Conservation (phyloP, 2,329 filamentous ascomycete genomes). For the Aspergillus amoenus region DNA sequence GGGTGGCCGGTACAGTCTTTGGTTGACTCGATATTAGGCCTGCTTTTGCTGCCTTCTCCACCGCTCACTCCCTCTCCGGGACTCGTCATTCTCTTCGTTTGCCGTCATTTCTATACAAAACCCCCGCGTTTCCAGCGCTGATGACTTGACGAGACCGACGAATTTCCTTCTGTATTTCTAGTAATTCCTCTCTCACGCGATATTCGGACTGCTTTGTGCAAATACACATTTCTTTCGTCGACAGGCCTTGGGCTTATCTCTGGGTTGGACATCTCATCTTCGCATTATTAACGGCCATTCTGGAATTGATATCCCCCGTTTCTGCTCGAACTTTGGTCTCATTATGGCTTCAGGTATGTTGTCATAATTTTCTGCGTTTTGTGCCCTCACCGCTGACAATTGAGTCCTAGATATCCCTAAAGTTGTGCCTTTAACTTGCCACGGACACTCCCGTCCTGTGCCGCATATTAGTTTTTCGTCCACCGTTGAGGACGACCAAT, state of each 20-base stretch:
- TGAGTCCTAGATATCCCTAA: constrained; percentile 42
- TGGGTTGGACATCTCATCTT: constrained; percentile 13
- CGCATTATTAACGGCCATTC: constrained; percentile 18
- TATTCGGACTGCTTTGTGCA: constrained; percentile 15
- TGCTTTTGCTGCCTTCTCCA: constrained; percentile 3
- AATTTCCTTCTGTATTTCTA: constrained; percentile 38
- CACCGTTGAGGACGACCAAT: constrained; percentile 76
- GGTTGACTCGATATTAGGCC: background rate
- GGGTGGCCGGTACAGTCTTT: background rate
- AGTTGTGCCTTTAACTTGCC: constrained; percentile 87
- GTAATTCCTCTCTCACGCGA: constrained; percentile 19
- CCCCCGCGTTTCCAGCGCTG: constrained; percentile 25
- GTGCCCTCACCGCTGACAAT: constrained; percentile 3
- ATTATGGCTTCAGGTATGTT: constrained; percentile 27
- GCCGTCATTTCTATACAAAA: constrained; percentile 14
- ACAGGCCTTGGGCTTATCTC: constrained; percentile 2
- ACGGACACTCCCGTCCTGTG: constrained; percentile 89
- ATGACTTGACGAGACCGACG: constrained; percentile 44
- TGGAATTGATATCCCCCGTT: constrained; percentile 15
- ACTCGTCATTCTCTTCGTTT: constrained; percentile 7
- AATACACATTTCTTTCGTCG: constrained; percentile 11
- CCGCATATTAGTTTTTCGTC: constrained; percentile 89
- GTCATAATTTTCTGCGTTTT: background rate
- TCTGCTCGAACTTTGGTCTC: constrained; percentile 4
- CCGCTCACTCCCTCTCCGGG: constrained; percentile 4